Evolutionary conservation across 176 grass and related monocot genomes (phyloP).

Genomic region (Aegilops speltoides): DNA sequence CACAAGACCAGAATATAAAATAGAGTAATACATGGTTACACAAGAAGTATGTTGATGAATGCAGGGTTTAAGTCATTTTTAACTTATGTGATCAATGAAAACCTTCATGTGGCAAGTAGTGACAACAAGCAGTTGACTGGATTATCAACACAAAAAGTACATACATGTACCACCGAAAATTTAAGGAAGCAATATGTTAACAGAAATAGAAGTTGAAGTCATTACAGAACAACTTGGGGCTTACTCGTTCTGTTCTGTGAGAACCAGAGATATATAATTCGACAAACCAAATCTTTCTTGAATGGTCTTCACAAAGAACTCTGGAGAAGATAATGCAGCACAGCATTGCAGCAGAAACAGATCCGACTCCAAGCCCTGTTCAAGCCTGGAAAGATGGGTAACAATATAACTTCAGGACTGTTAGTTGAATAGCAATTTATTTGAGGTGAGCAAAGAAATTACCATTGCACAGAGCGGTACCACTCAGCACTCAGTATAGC

Average conservation of each 20-base stretch:
- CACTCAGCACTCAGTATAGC: constrained; percentile 77
- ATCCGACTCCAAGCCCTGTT: constrained; percentile 93
- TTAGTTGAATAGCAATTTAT: constrained; percentile 22
- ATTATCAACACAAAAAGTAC: constrained; percentile 13
- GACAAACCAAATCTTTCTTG: constrained; percentile 93
- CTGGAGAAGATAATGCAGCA: constrained; percentile 89
- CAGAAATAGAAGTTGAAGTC: constrained; percentile 19
- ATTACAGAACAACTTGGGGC: constrained; percentile 22
- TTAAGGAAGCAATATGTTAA: constrained; percentile 10
- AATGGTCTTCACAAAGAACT: constrained; percentile 84
- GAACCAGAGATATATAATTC: constrained; percentile 73
- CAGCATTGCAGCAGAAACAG: constrained; percentile 96
- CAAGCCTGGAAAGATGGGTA: constrained; percentile 66
- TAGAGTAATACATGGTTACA: neutral
- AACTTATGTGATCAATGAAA: neutral
- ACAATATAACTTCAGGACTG: constrained; percentile 29
- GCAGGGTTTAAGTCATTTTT: neutral
- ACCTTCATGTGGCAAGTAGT: neutral
- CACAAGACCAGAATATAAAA: constrained; percentile 5
- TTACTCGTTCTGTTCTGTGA: constrained; percentile 85
- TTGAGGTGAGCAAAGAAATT: constrained; percentile 33
- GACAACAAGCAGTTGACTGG: constrained; percentile 12
- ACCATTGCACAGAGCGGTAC: constrained; percentile 92
- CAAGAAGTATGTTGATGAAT: constrained; percentile 5
- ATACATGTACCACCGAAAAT: neutral